Percentiles rank a stretch among this genome's conserved stretches.
These are phyloP conservation scores for Crithidia sp. DNA, from an alignment of 208 protist genomes.

Conservation along the genomic window DNA sequence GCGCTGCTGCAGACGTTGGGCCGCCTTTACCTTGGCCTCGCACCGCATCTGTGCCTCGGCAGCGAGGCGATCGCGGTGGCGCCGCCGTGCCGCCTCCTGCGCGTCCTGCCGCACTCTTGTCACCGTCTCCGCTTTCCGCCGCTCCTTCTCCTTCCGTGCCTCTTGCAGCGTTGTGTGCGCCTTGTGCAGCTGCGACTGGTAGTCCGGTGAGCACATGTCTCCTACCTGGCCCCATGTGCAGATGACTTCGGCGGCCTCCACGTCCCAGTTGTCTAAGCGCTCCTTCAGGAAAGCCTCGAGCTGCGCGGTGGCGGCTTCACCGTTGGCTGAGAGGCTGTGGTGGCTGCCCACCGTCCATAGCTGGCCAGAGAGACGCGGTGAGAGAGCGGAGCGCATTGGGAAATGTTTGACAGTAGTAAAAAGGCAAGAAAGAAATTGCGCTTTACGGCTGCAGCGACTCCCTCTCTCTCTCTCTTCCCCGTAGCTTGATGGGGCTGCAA, in stretches of 20 bases:
- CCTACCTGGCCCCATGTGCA: conserved; percentile 15
- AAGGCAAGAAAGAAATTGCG: no score
- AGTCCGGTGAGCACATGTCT: conserved; percentile 26
- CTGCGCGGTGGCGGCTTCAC: background rate
- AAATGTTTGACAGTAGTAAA: no score
- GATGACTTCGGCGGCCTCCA: conserved; percentile 13
- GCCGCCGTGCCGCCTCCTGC: background rate
- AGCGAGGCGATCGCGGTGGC: conserved; percentile 16
- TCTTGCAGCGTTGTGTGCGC: conserved; percentile 7
- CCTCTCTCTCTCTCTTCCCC: background rate
- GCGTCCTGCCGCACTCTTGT: background rate
- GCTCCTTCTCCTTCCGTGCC: background rate
- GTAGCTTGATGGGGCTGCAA: no score
- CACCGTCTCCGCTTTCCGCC: background rate
- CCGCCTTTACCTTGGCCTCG: conserved; percentile 4
- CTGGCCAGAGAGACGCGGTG: background rate
- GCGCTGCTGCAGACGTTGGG: conserved; percentile 6
- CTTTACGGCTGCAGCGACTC: background rate
- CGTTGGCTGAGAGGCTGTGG: background rate
- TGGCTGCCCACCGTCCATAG: background rate
- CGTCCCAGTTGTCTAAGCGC: conserved; percentile 23
- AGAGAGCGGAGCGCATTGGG: background rate
- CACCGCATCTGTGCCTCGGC: background rate
- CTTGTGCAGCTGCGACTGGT: conserved; percentile 23
- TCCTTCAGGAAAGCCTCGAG: conserved; percentile 14